Percentiles rank a stretch among this genome's conserved stretches.
Conservation (phyloP, 805 yeast species). For the Ogataea salicorniae region DNA sequence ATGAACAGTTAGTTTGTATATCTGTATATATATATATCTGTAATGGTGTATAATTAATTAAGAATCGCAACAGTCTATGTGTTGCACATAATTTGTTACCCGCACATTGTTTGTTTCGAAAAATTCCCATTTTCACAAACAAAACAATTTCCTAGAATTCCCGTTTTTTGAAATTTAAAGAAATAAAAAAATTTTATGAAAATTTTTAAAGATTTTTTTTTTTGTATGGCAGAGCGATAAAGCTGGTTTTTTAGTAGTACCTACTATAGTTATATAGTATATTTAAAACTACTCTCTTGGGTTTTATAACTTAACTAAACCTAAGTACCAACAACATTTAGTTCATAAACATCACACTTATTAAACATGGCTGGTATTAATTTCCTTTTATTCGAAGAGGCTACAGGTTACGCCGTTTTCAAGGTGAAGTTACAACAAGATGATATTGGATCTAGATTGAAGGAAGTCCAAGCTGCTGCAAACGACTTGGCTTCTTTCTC, state of each 20-base stretch:
- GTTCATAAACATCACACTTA: not conserved
- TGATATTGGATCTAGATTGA: conserved; percentile 83
- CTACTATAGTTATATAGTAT: not conserved
- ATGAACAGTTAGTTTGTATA: not conserved
- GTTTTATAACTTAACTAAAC: too few relatives aligned
- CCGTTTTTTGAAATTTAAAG: conserved; percentile 1
- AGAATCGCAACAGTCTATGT: too few relatives aligned
- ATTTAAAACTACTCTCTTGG: not conserved
- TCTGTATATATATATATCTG: not conserved
- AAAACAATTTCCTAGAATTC: not conserved
- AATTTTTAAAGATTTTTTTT: not conserved
- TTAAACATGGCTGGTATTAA: conserved; percentile 65
- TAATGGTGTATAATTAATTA: too few relatives aligned
- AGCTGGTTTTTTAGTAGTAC: not conserved
- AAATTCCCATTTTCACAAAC: too few relatives aligned
- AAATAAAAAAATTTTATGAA: not conserved
- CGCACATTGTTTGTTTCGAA: not conserved
- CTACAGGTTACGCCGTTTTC: conserved; percentile 96
- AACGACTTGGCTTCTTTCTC: conserved; percentile 83
- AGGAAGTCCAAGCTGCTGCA: conserved; percentile 90
- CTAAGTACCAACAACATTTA: too few relatives aligned
- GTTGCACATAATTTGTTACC: not conserved
- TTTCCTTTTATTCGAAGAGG: conserved; percentile 94
- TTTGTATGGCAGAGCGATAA: not conserved
- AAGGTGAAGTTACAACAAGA: conserved; percentile 92